These are phyloP conservation scores for Candida sp. DNA, from an alignment of 1,139 yeast species.

Conservation along the genomic window DNA sequence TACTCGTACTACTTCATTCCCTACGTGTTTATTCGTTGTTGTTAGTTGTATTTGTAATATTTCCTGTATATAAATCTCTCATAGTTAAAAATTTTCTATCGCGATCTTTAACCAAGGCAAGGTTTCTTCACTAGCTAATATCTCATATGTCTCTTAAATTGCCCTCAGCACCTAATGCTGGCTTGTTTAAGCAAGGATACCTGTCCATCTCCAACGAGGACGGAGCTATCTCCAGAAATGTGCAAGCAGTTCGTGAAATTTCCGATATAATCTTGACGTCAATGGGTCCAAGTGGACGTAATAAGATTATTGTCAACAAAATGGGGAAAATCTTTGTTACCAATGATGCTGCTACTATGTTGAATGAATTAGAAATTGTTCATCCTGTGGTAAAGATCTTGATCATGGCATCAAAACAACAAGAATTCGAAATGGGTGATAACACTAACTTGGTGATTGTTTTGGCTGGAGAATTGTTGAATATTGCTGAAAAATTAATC, in stretches of 20 bases:
- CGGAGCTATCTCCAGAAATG: constrained; percentile 91
- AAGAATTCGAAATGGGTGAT: constrained; percentile 76
- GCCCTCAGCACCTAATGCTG: constrained; percentile 92
- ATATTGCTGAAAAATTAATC: constrained; percentile 77
- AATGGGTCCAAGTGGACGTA: constrained; percentile 97
- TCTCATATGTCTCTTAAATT: constrained; percentile 75
- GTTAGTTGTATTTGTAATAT: not conserved
- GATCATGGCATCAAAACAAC: constrained; percentile 97
- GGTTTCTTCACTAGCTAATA: not conserved
- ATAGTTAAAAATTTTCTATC: not conserved
- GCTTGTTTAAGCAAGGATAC: constrained; percentile 96
- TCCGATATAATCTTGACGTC: constrained; percentile 89
- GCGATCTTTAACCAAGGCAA: not conserved
- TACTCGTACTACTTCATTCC: too few relatives aligned
- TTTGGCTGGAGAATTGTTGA: constrained; percentile 86
- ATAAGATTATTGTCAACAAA: constrained; percentile 86
- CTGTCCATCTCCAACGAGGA: constrained; percentile 85
- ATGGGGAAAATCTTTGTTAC: constrained; percentile 85
- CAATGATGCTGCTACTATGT: constrained; percentile 96
- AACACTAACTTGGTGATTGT: constrained; percentile 45
- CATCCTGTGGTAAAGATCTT: constrained; percentile 97
- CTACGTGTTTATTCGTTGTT: not conserved
- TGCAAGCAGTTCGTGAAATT: constrained; percentile 92
- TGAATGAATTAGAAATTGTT: constrained; percentile 87
- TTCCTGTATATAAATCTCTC: not conserved